Base-by-base conservation (phyloP, 345 rosid genomes). In the Hirschfeldia incana region DNA sequence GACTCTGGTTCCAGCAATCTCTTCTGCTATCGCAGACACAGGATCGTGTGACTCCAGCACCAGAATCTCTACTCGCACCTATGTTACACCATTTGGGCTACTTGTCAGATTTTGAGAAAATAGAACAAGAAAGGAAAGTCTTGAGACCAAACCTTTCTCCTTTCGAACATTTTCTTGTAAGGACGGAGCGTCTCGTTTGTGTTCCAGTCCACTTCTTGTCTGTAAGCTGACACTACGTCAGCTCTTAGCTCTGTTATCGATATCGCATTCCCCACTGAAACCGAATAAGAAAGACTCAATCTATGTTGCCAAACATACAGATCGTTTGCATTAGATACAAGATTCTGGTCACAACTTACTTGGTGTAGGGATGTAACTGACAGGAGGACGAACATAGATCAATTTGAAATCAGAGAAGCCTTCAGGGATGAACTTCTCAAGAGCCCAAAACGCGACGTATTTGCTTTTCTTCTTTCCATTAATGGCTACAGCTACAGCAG, bases 201-300 rank as follows among this genome's bases (percentile, higher is more conserved):
- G 86, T 84, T 85, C 94, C 91, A 90, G 59, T 88, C 90, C 57
- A 83, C 66, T 80, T 94, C 97, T 85, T 91, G 84, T 87, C 29
- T 92, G 72, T 91, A 92, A 65, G 98, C 95, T 78, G 85, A 76
- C 8, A 90, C 95, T 36, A 94, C 85, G 39, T 91, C 97, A 1
- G 92, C 92, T 53, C 94, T 87, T 64, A 91, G 91, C 86, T 91
- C 89, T 70, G 94, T 75, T 75, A 94, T 37, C 17, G 97, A 92
- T 75, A 91, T 78, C 6, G 66, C 83, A 75, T 88, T 91, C 65
- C 97, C 97, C 97, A 91, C 97, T 91, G 73, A 49, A 70, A 79
- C 10, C 21, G 2, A 81, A 46, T 12, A 46, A 13, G 59, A 62
- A 59, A 59, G 44, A 60, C 44, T 58, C 71, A 2, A 51, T 65